A percentile compares a stretch with the other conserved stretches of the same genome.
phyloP scores from a whole-genome alignment of 2,329 filamentous ascomycete species.

The Fusarium heterosporum region DNA sequence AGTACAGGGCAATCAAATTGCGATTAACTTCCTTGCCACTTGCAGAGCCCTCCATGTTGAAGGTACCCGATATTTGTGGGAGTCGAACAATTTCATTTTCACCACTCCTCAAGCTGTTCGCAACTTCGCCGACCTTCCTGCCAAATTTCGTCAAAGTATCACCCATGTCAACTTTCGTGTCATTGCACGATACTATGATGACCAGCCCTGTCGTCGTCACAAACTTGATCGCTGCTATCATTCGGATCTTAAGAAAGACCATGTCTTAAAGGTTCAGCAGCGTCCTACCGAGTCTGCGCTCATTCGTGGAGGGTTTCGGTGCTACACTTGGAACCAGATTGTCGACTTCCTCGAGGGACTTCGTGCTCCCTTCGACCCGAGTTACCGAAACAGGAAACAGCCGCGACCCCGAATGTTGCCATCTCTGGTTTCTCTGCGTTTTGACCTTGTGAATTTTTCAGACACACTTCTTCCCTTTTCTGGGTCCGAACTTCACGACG shows the following conservation, averaged over 20 bases:
- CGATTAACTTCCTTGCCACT: constrained; percentile 65
- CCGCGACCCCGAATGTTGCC: constrained; percentile 60
- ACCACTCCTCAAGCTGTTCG: constrained; percentile 63
- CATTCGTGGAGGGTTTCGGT: constrained; percentile 64
- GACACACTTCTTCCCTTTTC: constrained; percentile 59
- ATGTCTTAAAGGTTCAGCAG: constrained; percentile 56
- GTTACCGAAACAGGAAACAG: constrained; percentile 50
- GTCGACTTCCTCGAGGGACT: constrained; percentile 64
- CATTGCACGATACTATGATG: constrained; percentile 67
- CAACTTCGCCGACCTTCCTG: constrained; percentile 60
- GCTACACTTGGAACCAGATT: constrained; percentile 66
- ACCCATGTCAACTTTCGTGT: constrained; percentile 63
- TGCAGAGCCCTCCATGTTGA: constrained; percentile 63
- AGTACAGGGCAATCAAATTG: constrained; percentile 59
- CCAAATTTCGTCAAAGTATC: constrained; percentile 58
- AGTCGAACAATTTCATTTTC: constrained; percentile 65
- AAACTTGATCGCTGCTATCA: constrained; percentile 59
- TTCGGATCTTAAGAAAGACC: constrained; percentile 55
- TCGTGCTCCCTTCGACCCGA: constrained; percentile 62
- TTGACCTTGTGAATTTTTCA: constrained; percentile 68
- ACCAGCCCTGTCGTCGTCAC: constrained; percentile 57
- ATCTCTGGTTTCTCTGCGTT: constrained; percentile 59
- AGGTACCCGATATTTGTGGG: constrained; percentile 63
- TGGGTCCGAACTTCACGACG: constrained; percentile 61
- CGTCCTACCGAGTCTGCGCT: constrained; percentile 60